Percentiles rank a stretch among this genome's conserved stretches.
These are phyloP conservation scores for Detonula confervacea DNA, from an alignment of 352 stramenopile genomes.

Conservation along the genomic window DNA sequence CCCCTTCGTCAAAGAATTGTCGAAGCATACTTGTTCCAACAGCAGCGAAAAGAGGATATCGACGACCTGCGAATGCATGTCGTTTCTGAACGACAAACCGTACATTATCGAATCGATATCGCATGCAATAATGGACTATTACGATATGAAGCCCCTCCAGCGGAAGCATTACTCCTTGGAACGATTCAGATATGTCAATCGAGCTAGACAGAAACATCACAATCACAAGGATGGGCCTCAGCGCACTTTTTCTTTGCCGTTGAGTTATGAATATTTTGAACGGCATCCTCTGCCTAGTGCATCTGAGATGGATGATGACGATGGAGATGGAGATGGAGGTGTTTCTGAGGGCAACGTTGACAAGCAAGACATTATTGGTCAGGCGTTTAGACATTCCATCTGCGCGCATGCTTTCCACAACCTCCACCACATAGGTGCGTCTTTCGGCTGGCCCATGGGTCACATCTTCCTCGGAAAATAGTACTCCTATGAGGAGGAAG, in stretches of 20 bases:
- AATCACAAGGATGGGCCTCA: not conserved
- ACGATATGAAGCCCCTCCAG: not conserved
- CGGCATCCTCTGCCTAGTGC: not conserved
- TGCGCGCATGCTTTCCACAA: constrained; percentile 18
- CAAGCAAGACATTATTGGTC: constrained; percentile 1
- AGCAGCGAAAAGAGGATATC: not conserved
- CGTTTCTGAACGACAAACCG: constrained; percentile 25
- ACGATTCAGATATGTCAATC: constrained; percentile 21
- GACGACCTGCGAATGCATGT: constrained; percentile 21
- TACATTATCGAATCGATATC: constrained; percentile 6
- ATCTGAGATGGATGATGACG: not conserved
- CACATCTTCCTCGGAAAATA: too few relatives aligned
- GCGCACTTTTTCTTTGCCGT: not conserved
- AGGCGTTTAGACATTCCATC: constrained; percentile 27
- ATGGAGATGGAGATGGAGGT: constrained; percentile 1
- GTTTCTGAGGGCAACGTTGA: not conserved
- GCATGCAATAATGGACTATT: constrained; percentile 35
- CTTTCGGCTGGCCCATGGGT: too few relatives aligned
- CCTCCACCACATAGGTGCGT: constrained; percentile 25
- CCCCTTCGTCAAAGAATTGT: constrained; percentile 6
- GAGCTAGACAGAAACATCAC: not conserved
- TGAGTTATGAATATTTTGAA: constrained; percentile 27
- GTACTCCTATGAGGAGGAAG: too few relatives aligned
- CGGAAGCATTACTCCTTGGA: constrained; percentile 23
- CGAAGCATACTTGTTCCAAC: not conserved